Evolutionary conservation across 2,329 filamentous ascomycete genomes (phyloP), one percentile per base, ranked within the genome.

Genomic region (Pestalotiopsis sp.): DNA sequence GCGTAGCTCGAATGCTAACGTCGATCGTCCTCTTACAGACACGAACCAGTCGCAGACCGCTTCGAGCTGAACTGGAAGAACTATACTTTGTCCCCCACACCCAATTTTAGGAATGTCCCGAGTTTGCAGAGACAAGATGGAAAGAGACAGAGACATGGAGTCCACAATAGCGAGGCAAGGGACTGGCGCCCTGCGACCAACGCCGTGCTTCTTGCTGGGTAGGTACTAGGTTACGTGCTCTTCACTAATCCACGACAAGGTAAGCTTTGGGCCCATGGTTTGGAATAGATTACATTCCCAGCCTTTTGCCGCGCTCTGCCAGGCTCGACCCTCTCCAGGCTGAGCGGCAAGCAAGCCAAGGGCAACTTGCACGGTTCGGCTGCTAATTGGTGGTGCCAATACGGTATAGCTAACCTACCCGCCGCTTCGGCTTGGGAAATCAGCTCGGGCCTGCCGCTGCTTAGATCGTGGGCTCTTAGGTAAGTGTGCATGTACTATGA

Each of bases 241-340:
- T 27, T 20, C 36, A 23, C 59, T 36, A 27, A 27, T 56, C 49
- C 59, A 56, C 57, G 14, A 58, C 57, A 17, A 52, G 66, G n/a
- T 58, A 39, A 67, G 52, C 20, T 61, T 61, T 63, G 41, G 58
- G 57, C 12, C 59, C 57, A 58, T 12, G 20, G 66, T 67, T 63
- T 67, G 58, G 59, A 67, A 56, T 67, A 67, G 66, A 67, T 67
- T 67, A 39, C 66, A 23, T 56, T 27, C 36, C 57, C 56, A 45
- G 52, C 45, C 56, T 25, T 56, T 66, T 27, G 17, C 65, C 31
- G 27, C 27, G 25, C n/a, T 61, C 23, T 38, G 45, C n/a, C n/a
- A 66, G 49, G 45, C n/a, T 25, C 36, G 27, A 60, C 52, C 20
- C 64, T 20, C 64, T 66, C 23, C 20, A 31, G 52, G 36, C 38